phyloP scores from a whole-genome alignment of 495 filamentous ascomycete species.

The Penicillium cataractarum region DNA sequence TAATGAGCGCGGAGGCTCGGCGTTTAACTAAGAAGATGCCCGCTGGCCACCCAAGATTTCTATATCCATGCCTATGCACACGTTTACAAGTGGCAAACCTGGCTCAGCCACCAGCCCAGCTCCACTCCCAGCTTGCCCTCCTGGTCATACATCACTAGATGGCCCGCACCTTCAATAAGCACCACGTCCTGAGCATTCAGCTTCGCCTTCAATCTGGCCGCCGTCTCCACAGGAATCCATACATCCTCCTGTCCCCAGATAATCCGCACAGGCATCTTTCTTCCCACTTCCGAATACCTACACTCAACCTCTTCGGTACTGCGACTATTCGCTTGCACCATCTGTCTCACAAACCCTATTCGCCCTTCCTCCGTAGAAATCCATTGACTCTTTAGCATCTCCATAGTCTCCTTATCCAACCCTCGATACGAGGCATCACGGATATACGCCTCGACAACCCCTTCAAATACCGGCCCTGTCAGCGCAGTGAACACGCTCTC shows the following conservation, averaged over 20 bases:
- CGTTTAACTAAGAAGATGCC: conserved; percentile 1
- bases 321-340: conserved; percentile 35
- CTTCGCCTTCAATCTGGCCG: conserved; percentile 22
- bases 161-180: conserved; percentile 37
- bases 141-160: conserved; percentile 42
- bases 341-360: conserved; percentile 30
- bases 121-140: conserved; percentile 33
- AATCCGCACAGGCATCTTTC: conserved; percentile 31
- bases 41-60: background rate
- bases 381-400: conserved; percentile 34
- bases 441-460: conserved; percentile 36
- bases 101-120: conserved; percentile 28
- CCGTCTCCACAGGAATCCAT: conserved; percentile 37
- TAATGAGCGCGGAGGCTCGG: conserved; percentile 28
- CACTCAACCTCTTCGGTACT: conserved; percentile 32
- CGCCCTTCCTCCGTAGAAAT: conserved; percentile 24
- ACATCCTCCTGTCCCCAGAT: conserved; percentile 41
- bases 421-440: conserved; percentile 27
- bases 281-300: conserved; percentile 29
- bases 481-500: conserved; percentile 30
- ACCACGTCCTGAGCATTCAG: conserved; percentile 26
- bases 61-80: background rate
- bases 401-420: conserved; percentile 26
- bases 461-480: conserved; percentile 32
- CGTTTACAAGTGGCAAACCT: background rate